Base-by-base conservation (phyloP, 352 stramenopile genomes). In the Pythium monospermum region DNA sequence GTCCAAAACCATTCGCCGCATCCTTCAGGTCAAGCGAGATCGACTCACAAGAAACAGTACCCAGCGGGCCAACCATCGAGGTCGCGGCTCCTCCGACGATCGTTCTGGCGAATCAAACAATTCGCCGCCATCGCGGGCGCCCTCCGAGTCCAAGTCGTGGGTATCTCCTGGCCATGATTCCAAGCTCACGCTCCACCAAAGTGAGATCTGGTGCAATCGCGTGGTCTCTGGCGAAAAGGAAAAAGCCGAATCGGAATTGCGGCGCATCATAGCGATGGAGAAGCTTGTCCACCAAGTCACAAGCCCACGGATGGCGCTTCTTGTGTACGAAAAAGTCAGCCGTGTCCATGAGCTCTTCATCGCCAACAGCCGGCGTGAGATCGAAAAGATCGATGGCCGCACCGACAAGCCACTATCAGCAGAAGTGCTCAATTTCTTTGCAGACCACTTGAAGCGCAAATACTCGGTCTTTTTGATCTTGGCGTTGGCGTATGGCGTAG, bases 291-390 rank as follows among this genome's bases (percentile, higher is more conserved):
- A 65, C 8, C 80, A 94, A 64, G 80, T 94, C 26, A 88, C 78
- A 6, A 81, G 69, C 46, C 67, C 80, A 15, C 59, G 74, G 10
- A 94, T 94, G 83, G 83, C 83, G n/a, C 57, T 94, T 26, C 60
- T 94, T 3, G 83, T 94, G 35, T 94, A 94, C 49, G 83, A 94
- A 43, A 94, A 94, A 61, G 83, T 94, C 21, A 91, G 80, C 32
- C 77, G 83, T 13, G 83, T 94, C n/a, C 81, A 94, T 38, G 83
- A 94, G 47, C 66, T 94, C 18, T 94, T 91, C 53, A 63, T 76
- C 6, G 76, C 83, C 4, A 94, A 91, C 52, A 85, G 74, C 49
- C 71, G 81, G 16, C 72, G 83, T 15, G 83, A 94, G 41, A 85
- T 90, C 32, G 78, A 91, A 47, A 41, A 37, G 0, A 43, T 85